These are phyloP conservation scores for Mortierella sp. DNA, from an alignment of 371 early-diverging fungal species.

Conservation along the genomic window DNA sequence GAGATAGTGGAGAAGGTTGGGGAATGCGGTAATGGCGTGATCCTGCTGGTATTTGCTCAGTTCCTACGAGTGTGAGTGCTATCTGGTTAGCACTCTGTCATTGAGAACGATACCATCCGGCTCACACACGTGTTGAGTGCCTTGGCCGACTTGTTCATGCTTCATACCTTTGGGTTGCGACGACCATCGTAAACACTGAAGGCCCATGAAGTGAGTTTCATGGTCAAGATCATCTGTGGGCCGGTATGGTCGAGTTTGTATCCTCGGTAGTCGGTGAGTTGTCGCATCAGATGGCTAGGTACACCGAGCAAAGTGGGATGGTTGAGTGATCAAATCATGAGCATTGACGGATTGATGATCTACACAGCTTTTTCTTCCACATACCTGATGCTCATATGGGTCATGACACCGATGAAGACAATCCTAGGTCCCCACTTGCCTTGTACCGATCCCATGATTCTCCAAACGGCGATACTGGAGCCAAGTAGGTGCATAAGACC, in stretches of 20 bases:
- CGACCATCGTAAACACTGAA: constrained; percentile 84
- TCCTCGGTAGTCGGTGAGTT: constrained; percentile 61
- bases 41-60: constrained; percentile 69
- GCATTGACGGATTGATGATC: too few species aligned
- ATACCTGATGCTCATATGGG: constrained; percentile 81
- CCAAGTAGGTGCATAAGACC: constrained; percentile 75
- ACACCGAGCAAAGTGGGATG: background rate
- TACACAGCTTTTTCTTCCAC: constrained; percentile 3
- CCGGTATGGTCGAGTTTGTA: constrained; percentile 85
- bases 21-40: constrained; percentile 69
- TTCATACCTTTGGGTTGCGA: constrained; percentile 52
- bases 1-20: constrained; percentile 80
- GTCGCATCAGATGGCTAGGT: constrained; percentile 70
- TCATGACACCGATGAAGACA: constrained; percentile 79
- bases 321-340: too few species aligned
- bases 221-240: constrained; percentile 90
- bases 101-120: too few species aligned
- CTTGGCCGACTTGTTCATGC: too few species aligned
- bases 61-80: constrained; percentile 29
- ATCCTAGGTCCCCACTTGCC: constrained; percentile 68
- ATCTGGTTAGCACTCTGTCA: too few species aligned
- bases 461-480: constrained; percentile 68
- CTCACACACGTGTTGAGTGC: too few species aligned
- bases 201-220: constrained; percentile 89
- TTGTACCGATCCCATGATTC: constrained; percentile 58